A percentile compares a stretch with the other conserved stretches of the same genome.
These are phyloP conservation scores for Fraxinus dipetala DNA, from an alignment of 305 asterid species.

Conservation along the genomic window DNA sequence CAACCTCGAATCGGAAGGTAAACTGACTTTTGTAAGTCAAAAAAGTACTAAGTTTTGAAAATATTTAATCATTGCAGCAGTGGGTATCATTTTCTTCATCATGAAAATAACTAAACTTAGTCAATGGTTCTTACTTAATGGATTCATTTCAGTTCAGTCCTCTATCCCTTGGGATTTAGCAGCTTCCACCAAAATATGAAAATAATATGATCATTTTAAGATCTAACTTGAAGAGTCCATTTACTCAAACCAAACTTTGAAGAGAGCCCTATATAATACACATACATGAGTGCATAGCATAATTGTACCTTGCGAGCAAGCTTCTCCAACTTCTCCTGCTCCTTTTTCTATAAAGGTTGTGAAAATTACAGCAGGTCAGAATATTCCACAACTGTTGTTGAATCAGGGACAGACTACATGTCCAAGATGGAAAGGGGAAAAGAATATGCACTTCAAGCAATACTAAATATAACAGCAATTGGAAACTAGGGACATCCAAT, in stretches of 20 bases:
- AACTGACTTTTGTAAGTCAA: neutral
- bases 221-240: neutral
- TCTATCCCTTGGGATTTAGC: neutral
- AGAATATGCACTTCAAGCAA: neutral
- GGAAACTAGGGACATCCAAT: neutral
- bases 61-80: neutral
- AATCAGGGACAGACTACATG: neutral
- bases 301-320: constrained; percentile 68
- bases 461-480: neutral
- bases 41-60: neutral
- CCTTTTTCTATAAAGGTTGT: constrained; percentile 56
- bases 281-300: neutral
- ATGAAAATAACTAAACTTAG: constrained; percentile 3
- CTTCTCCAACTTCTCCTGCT: constrained; percentile 81
- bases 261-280: neutral
- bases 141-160: constrained; percentile 5
- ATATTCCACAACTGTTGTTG: neutral
- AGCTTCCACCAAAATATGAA: neutral
- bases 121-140: neutral
- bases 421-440: constrained; percentile 1
- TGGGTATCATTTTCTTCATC: neutral
- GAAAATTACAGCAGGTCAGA: constrained; percentile 21
- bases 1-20: neutral
- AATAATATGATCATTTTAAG: neutral
- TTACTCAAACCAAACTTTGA: neutral